Evolutionary conservation across 2,329 filamentous ascomycete species (phyloP).

Genomic region (Xylariaceae sp.): DNA sequence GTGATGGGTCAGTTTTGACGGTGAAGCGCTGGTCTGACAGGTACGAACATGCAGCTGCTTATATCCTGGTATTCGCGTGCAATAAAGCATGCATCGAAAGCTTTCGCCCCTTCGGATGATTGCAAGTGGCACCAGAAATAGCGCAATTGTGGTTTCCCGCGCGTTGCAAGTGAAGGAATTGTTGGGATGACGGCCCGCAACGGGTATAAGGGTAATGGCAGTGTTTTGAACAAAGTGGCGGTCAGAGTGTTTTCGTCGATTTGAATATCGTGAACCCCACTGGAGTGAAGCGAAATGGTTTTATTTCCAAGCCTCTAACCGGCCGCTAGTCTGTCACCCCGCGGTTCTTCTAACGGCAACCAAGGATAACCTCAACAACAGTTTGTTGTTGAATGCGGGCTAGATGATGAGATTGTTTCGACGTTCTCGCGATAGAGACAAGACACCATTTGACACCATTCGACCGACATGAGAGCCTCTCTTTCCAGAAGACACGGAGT

Average conservation of each 20-base stretch:
- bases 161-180: constrained; percentile 10
- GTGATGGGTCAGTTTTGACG: neutral
- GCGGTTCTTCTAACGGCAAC: constrained; percentile 15
- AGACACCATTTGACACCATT: no score
- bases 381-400: no score
- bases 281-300: constrained; percentile 14
- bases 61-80: no score
- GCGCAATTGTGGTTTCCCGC: neutral
- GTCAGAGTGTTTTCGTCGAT: constrained; percentile 18
- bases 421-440: no score
- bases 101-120: no score
- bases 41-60: no score
- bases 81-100: no score
- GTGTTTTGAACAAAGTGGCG: constrained; percentile 27
- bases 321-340: neutral
- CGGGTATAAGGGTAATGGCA: constrained; percentile 4
- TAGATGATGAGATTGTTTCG: no score
- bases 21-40: no score
- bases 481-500: neutral
- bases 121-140: neutral
- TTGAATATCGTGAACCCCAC: constrained; percentile 29
- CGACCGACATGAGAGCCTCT: no score
- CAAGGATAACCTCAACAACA: neutral
- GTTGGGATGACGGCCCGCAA: constrained; percentile 4
- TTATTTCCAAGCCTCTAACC: constrained; percentile 7